These are phyloP conservation scores for Volvariella surrecta DNA, from an alignment of 1,284 basidiomycete genomes.

Conservation along the genomic window DNA sequence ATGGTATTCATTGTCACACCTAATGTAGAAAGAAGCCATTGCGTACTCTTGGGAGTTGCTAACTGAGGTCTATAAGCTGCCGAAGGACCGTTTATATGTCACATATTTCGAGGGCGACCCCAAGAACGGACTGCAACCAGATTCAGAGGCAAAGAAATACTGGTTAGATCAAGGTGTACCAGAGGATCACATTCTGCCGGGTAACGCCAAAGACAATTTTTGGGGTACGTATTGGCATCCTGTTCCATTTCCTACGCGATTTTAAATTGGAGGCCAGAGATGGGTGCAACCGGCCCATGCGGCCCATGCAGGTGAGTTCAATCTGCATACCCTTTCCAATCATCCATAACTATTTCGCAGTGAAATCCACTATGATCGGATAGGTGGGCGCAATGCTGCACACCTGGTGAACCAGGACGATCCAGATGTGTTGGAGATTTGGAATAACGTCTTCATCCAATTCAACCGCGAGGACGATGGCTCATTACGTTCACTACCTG, in stretches of 20 bases:
- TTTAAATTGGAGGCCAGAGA: constrained; percentile 49
- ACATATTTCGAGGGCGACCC: constrained; percentile 97
- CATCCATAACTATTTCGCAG: constrained; percentile 28
- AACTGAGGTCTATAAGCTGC: constrained; percentile 83
- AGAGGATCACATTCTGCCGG: constrained; percentile 88
- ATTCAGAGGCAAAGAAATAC: constrained; percentile 79
- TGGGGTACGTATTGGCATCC: constrained; percentile 74
- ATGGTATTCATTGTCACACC: constrained; percentile 2
- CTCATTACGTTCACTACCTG: constrained; percentile 74
- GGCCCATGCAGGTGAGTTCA: constrained; percentile 80
- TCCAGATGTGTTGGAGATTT: constrained; percentile 95
- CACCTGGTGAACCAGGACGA: constrained; percentile 93
- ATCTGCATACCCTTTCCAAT: constrained; percentile 1
- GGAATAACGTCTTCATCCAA: constrained; percentile 99
- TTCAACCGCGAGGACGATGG: constrained; percentile 94
- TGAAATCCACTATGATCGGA: constrained; percentile 95
- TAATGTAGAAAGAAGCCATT: constrained; percentile 80
- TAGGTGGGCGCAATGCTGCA: constrained; percentile 89
- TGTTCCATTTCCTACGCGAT: constrained; percentile 3
- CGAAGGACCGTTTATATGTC: constrained; percentile 90
- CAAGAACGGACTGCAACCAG: constrained; percentile 81
- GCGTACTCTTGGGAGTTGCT: constrained; percentile 91
- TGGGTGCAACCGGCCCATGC: constrained; percentile 97
- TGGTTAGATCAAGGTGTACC: constrained; percentile 86
- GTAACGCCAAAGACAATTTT: constrained; percentile 97